A percentile compares a stretch with the other conserved stretches of the same genome.
Conservation (phyloP, 2,329 filamentous ascomycete genomes). For the Aureobasidium subglaciale region DNA sequence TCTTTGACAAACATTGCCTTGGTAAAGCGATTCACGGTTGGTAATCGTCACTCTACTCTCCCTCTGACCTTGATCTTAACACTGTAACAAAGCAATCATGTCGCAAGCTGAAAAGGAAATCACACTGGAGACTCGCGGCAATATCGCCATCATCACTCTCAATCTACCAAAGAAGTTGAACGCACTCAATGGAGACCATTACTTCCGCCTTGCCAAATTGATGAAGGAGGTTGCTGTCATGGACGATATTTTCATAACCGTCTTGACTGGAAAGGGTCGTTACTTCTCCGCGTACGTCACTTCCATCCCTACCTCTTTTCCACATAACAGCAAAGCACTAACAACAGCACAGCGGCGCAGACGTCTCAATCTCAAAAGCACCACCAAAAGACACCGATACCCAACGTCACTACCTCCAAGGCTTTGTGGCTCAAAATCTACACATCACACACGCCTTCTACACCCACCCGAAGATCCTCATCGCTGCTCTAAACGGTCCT, state of each 20-base stretch:
- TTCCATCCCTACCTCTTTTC: neutral
- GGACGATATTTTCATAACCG: conserved; percentile 76
- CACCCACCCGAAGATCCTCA: conserved; percentile 86
- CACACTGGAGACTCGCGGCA: conserved; percentile 57
- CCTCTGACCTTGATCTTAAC: neutral
- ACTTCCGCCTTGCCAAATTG: conserved; percentile 67
- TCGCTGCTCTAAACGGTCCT: conserved; percentile 86
- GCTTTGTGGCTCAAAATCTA: conserved; percentile 79
- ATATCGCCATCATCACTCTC: conserved; percentile 77
- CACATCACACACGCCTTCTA: conserved; percentile 87
- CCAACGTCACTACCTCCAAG: conserved; percentile 56
- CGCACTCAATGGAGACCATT: conserved; percentile 63
- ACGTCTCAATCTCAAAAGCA: conserved; percentile 55
- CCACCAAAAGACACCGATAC: conserved; percentile 34
- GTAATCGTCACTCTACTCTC: neutral
- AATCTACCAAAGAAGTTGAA: conserved; percentile 83
- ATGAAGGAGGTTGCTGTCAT: conserved; percentile 71
- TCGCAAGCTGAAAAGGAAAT: conserved; percentile 38
- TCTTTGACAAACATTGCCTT: neutral
- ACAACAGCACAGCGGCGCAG: conserved; percentile 59
- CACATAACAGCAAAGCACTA: neutral
- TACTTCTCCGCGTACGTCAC: conserved; percentile 75
- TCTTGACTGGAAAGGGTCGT: conserved; percentile 72
- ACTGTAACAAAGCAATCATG: conserved; percentile 7
- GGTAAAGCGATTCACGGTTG: neutral